These are phyloP conservation scores for Pyrenopolyporus hunteri DNA, from an alignment of 495 filamentous ascomycete species.

Conservation along the genomic window DNA sequence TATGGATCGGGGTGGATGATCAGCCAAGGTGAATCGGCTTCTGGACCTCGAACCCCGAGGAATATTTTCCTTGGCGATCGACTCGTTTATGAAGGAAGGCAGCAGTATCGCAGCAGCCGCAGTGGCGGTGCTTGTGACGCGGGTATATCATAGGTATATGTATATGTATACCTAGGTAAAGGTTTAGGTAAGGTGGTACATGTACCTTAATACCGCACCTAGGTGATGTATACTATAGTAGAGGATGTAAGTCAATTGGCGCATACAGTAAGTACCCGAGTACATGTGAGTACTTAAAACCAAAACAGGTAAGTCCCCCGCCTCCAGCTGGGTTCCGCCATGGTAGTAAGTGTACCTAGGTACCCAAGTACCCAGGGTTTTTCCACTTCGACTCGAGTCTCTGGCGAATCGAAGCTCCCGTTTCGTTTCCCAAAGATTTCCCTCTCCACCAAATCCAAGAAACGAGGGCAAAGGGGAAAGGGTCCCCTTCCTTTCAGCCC, in stretches of 20 bases:
- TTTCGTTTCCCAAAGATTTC: conserved; percentile 3
- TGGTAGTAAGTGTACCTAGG: no score
- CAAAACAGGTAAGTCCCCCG: no score
- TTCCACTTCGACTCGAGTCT: conserved; percentile 30
- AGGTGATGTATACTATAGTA: no score
- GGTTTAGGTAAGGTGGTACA: no score
- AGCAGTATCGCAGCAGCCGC: no score
- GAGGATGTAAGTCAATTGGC: no score
- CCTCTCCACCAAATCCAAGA: not conserved
- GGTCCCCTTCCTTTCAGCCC: conserved; percentile 26
- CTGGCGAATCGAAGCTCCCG: conserved; percentile 1
- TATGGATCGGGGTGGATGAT: not conserved
- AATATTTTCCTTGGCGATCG: conserved; percentile 26
- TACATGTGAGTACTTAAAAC: no score
- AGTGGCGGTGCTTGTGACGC: conserved; percentile 17
- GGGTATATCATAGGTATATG: not conserved
- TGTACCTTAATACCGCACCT: no score
- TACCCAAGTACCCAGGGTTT: no score
- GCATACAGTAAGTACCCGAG: no score
- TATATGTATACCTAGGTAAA: not conserved
- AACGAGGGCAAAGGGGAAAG: not conserved
- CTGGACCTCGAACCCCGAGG: conserved; percentile 10
- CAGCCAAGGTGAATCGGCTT: not conserved
- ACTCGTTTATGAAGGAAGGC: conserved; percentile 1
- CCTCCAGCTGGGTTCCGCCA: no score